Percentiles rank a stretch among this genome's conserved stretches.
Evolutionary conservation across 1,284 basidiomycete species (phyloP).

Genomic region (Omphalotus olearius): DNA sequence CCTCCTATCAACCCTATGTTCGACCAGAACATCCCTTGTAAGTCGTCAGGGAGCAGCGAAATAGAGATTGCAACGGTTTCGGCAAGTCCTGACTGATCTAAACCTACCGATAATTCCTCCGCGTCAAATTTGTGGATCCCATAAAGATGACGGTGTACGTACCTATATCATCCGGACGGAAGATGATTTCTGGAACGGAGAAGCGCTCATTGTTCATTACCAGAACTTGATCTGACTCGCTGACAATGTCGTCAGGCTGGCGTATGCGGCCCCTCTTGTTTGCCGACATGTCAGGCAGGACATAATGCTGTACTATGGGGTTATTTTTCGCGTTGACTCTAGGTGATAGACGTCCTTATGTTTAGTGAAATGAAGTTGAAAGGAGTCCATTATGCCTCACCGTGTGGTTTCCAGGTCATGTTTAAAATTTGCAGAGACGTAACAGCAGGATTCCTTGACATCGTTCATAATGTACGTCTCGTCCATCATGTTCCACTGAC

Average conservation of each 20-base stretch:
- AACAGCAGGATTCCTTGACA: constrained; percentile 86
- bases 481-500: constrained; percentile 98
- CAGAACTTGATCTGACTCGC: constrained; percentile 75
- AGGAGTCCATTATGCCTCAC: constrained; percentile 39
- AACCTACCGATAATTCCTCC: constrained; percentile 33
- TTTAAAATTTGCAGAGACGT: constrained; percentile 74
- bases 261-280: constrained; percentile 70
- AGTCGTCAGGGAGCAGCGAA: constrained; percentile 64
- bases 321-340: constrained; percentile 52
- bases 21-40: constrained; percentile 91
- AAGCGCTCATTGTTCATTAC: constrained; percentile 90
- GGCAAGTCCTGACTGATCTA: constrained; percentile 79
- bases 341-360: constrained; percentile 12
- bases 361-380: constrained; percentile 1
- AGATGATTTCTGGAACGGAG: constrained; percentile 84
- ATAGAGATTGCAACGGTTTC: constrained; percentile 76
- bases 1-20: constrained; percentile 92
- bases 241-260: constrained; percentile 42
- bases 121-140: neutral
- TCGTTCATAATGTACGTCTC: constrained; percentile 91
- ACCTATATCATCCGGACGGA: constrained; percentile 88
- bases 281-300: constrained; percentile 83
- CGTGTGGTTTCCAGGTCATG: constrained; percentile 76
- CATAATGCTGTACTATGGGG: constrained; percentile 79
- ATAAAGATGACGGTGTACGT: constrained; percentile 20